Base-by-base conservation (phyloP, 2,329 filamentous ascomycete genomes). In the Huntiella savannae region DNA sequence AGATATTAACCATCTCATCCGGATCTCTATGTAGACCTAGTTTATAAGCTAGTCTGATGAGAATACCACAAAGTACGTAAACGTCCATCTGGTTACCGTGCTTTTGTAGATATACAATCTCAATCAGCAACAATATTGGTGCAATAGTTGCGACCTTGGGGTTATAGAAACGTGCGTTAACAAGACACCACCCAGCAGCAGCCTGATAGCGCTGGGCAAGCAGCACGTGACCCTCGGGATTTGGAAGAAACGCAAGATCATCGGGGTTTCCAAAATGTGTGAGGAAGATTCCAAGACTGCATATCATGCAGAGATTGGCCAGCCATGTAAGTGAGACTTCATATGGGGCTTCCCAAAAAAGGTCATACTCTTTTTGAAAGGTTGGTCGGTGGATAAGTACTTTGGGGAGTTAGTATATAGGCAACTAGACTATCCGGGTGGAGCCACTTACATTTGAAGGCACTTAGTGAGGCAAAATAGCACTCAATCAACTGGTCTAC, bases 21-120 rank as follows among this genome's bases (percentile, higher is more conserved):
- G 71, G 66, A 52, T 76, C 72, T 15, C 72, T 67, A 53, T 75
- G 72, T 12, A 74, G 59, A 7, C 72, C 72, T 68, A 74, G 71
- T 53, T 71, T 71, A 43, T 76, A 58, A 61, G 73, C 70, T 2
- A 75, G 57, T 4, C 71, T 68, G 36, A 75, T 60, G 22, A 64
- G 60, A 8, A 70, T 63, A 3, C 66, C 65, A 1, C 64, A 64
- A 7, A 75, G 57, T 28, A 75, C 55, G 54, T 72, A 76, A 54
- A 67, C 69, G 52, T 67, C 67, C 56, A 69, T 68, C 56, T 72
- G 69, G 33, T 64, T 65, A 8, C 63, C 61, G 16, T 65, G 64
- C 55, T 65, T 69, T 40, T 68, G 58, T 12, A 74, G 51, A 52
- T 75, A 75, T 50, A 73, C 65, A 0, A 63, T 62, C 55, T 75